Evolutionary conservation across 805 yeast genomes (phyloP).

Genomic region (Starmerella sirachaensis): DNA sequence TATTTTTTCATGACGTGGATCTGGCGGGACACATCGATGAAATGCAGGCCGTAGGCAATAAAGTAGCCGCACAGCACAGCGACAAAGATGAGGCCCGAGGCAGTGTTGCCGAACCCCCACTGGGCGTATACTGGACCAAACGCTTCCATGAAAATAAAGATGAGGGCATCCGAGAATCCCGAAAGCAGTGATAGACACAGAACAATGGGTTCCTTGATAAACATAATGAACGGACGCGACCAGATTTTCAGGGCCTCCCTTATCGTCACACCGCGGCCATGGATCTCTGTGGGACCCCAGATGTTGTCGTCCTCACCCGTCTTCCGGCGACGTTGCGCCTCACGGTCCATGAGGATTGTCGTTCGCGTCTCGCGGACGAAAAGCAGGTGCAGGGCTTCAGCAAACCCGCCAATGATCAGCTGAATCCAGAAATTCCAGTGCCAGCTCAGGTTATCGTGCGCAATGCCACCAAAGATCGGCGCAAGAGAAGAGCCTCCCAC

Average conservation of each 20-base stretch:
- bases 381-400: conserved; percentile 31
- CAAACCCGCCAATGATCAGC: conserved; percentile 41
- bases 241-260: conserved; percentile 20
- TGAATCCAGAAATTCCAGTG: conserved; percentile 53
- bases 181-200: conserved; percentile 32
- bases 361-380: conserved; percentile 31
- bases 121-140: conserved; percentile 29
- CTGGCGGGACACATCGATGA: conserved; percentile 31
- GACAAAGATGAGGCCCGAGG: conserved; percentile 28
- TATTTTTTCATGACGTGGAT: conserved; percentile 24
- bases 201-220: conserved; percentile 32
- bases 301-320: conserved; percentile 29
- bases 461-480: conserved; percentile 40
- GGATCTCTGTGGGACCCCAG: conserved; percentile 31
- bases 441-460: conserved; percentile 43
- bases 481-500: conserved; percentile 41
- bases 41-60: conserved; percentile 29
- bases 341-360: conserved; percentile 29
- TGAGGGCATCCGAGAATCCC: conserved; percentile 34
- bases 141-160: conserved; percentile 33
- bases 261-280: conserved; percentile 10
- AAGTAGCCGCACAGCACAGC: conserved; percentile 31
- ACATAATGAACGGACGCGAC: conserved; percentile 34
- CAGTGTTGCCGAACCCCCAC: conserved; percentile 30
- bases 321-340: conserved; percentile 31